Base-by-base conservation (phyloP, 164 flowering plant genomes). In the Dillenia turbinata region DNA sequence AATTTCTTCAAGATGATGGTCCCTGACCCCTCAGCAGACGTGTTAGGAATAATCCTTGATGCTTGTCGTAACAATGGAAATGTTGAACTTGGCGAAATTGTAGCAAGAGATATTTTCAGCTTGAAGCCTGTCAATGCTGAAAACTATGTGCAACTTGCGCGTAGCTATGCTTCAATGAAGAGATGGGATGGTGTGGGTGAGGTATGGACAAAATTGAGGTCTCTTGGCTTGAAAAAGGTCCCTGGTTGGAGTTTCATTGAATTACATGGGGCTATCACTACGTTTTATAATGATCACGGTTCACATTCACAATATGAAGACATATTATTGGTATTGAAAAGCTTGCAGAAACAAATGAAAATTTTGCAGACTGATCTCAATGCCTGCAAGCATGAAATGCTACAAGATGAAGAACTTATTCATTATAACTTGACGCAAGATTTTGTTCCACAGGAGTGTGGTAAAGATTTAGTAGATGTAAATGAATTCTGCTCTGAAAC, bases 181-280 rank as follows among this genome's bases (percentile, higher is more conserved):
- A 78, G 71, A 72, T 90, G 97, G 97, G 86, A 83, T 58, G 82
- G 79, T 1, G 85, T 83, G 49, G 82, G 83, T 44, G 79, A 86
- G 68, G 76, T 79, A 9, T 85, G 78, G 92, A 70, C 65, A 56
- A 83, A 85, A 65, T 88, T 90, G 92, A 83, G 80, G 67, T 75
- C 83, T 52, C 75, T 83, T 57, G 91, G 92, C 33, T 63, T 88
- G 71, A 85, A 68, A 64, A 90, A 88, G 60, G 66, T 75, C 48
- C 95, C 97, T 5, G 95, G 88, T 17, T 90, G 97, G 97, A 90
- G 97, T 65, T 82, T 59, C 52, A 77, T 90, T 61, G 93, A 88
- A 54, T 56, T 79, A 49, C 77, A 82, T 62, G 92, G 94, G 45
- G 64, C 46, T 13, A 68, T 78, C 26, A 74, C 82, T 49, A 83